Base-by-base conservation (phyloP, 148 eudicot genomes). In the Polygonum maritimum region DNA sequence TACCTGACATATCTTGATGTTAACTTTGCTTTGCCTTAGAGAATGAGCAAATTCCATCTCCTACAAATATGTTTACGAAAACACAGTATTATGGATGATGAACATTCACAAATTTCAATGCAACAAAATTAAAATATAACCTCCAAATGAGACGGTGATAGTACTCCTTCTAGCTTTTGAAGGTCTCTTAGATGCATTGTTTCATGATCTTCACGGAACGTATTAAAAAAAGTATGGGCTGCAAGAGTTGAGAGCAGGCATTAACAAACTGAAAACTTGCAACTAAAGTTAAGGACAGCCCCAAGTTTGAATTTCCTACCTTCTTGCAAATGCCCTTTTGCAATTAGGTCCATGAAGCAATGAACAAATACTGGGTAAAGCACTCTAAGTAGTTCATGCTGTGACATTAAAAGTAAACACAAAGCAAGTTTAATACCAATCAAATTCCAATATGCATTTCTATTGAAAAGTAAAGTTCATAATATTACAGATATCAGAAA, bases 21-120 rank as follows among this genome's bases (percentile, higher is more conserved):
- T 92, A 38, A 88, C 97, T 90, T 95, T 95, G 88, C 91, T 90
- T 83, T 87, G 94, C 91, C 97, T 90, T 76, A 92, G 78, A 70
- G 97, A 84, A 85, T 95, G 99, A 26, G 99, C 99, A 85, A 92
- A 95, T 83, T 95, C 99, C 99, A 95, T 95, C 83, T 95, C 99
- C 97, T 94, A 78, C 74, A 84, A 14, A 21, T 18, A 45, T 69
- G 35, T 26, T 60, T 3, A 69, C 13, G 48, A 12, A 35, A 18
- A 47, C 19, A 77, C 49, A 18, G 38, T 35, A 36, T 31, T 39
- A 62, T 8, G 3, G 21, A 2, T 35, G 15, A 22, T 67, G 71
- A 67, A 15, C 71, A 67, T 67, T 35, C 45, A 67, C 71, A 67
- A 11, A 16, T 35, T 67, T 67, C 71, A 67, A 67, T 36, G 44